Base-by-base conservation (phyloP, 148 eudicot genomes). In the Vaccinium vitisidaea region DNA sequence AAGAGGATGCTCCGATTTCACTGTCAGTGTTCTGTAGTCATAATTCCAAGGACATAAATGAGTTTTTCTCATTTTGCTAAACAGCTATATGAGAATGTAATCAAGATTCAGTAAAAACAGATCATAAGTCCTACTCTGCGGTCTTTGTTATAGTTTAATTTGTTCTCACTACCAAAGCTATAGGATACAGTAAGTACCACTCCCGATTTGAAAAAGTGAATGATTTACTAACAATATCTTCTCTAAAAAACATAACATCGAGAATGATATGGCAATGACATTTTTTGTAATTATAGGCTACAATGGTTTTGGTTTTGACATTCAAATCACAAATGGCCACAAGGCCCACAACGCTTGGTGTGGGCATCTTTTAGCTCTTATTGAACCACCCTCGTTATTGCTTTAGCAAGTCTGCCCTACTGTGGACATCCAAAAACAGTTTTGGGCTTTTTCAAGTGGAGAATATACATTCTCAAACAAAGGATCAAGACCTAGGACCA, bases 21-120 rank as follows among this genome's bases (percentile, higher is more conserved):
- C 93, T 92, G 75, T 93, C 92, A 13, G 96, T 92, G 88, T 92
- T 95, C 98, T 95, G 95, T 91, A 89, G 73, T 49, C 13, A 75
- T 30, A 43, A 49, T 32, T 39, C 82, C 81, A 71, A 16, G 12
- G 27, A 84, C 11, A 6, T 13, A 80, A 12, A 21, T 19, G 39
- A 81, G 36, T 73, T 65, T 30, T 39, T 23, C 18, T 8, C 13
- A 2, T 59, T 87, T 13, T 19, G 10, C 25, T 39, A 27, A 8
- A 32, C 13, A n/a, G 27, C 4, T 27, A 75, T 32, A 55, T 67
- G 15, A 54, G 53, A 25, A 53, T 13, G 54, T 79, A 63, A 15
- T 49, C 78, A 77, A 69, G 83, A 25, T 36, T 48, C 81, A 12
- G 16, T 11, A 48, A 25, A 56, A 76, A 32, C 10, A 48, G 21